Evolutionary conservation across 2,329 filamentous ascomycete species (phyloP).

Genomic region (Sporothrix euskadiensis): DNA sequence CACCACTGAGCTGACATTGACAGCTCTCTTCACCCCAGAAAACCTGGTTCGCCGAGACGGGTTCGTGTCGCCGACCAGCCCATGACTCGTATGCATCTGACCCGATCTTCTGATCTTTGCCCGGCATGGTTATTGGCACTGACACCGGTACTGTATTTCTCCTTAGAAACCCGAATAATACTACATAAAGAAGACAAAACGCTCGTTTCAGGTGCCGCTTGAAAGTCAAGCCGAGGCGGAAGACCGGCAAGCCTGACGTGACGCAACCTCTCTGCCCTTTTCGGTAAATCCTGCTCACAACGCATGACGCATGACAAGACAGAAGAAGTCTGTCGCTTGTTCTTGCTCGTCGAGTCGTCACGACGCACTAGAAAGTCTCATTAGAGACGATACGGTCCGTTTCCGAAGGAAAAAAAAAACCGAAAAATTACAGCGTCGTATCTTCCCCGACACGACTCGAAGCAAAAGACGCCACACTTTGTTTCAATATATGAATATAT

Average conservation of each 20-base stretch:
- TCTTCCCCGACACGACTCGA: background rate
- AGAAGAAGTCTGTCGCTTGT: background rate
- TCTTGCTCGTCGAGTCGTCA: background rate
- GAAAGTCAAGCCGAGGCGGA: slow-evolving; percentile 4
- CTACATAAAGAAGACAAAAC: background rate
- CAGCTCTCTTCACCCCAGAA: background rate
- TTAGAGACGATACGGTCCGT: background rate
- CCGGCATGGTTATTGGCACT: background rate
- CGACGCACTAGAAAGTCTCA: background rate
- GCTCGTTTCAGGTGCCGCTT: slow-evolving; percentile 12
- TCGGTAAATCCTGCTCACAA: background rate
- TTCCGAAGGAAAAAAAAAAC: background rate
- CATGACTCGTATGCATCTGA: slow-evolving; percentile 21
- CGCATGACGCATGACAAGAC: too few relatives aligned
- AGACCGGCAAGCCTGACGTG: background rate
- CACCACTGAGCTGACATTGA: background rate
- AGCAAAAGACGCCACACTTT: background rate
- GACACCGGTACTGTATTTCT: background rate
- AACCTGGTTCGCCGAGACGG: slow-evolving; percentile 13
- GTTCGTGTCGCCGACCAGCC: slow-evolving; percentile 2
- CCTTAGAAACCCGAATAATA: background rate
- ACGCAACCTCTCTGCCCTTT: background rate
- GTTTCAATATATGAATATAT: background rate
- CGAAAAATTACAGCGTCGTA: too few relatives aligned
- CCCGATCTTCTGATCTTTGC: background rate